phyloP scores from a whole-genome alignment of 306 rosid species.

The Purshia tridentata region DNA sequence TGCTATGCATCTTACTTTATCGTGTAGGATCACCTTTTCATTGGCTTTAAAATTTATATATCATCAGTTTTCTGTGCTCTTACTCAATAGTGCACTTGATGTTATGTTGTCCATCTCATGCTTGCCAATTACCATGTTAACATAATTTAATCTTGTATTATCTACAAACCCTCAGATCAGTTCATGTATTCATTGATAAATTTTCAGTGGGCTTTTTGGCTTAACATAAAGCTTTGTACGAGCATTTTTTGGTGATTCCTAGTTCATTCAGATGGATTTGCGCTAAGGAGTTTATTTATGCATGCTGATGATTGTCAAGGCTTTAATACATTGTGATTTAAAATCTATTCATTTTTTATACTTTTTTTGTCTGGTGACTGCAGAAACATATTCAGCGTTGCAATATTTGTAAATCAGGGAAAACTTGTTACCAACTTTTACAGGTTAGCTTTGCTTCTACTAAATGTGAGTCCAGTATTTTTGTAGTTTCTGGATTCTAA shows the following conservation, averaged over 20 bases:
- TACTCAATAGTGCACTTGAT: background rate
- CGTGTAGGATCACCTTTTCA: background rate
- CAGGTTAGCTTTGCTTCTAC: slow-evolving; percentile 66
- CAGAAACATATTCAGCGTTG: slow-evolving; percentile 86
- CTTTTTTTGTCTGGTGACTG: slow-evolving; percentile 37
- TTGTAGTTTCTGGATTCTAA: slow-evolving; percentile 20
- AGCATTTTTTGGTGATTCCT: background rate
- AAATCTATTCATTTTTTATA: slow-evolving; percentile 13
- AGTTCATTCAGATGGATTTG: slow-evolving; percentile 3
- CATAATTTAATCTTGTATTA: background rate
- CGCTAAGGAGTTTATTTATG: slow-evolving; percentile 7
- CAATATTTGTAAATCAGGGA: slow-evolving; percentile 71
- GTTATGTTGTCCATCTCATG: background rate
- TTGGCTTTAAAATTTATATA: background rate
- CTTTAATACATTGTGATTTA: background rate
- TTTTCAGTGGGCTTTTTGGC: background rate
- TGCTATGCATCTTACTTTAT: background rate
- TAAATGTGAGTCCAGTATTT: slow-evolving; percentile 22
- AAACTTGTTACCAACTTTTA: slow-evolving; percentile 70
- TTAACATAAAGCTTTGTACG: background rate
- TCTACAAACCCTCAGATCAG: background rate
- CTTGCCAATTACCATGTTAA: background rate
- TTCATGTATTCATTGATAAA: background rate
- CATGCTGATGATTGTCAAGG: slow-evolving; percentile 15
- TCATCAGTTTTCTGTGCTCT: background rate